A percentile compares a stretch with the other conserved stretches of the same genome.
Evolutionary conservation across 352 stramenopile species (phyloP).

Genomic region (Globisporangium spinosum): DNA sequence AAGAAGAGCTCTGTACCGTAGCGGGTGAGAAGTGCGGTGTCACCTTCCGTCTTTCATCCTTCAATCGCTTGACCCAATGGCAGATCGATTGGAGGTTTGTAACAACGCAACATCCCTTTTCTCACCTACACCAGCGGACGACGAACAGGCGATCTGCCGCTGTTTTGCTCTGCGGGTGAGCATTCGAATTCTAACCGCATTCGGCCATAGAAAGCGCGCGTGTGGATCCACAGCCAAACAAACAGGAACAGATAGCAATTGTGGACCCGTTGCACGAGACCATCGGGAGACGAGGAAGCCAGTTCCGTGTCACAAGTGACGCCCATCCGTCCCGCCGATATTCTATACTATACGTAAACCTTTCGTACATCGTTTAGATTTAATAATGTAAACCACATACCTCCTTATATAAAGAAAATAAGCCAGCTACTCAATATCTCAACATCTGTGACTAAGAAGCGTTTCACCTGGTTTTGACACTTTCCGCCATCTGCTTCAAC

Average conservation of each 20-base stretch:
- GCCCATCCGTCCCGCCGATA: neutral
- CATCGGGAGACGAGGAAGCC: constrained; percentile 4
- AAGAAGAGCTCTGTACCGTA: neutral
- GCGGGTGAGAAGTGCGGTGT: neutral
- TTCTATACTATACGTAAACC: neutral
- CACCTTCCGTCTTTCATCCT: constrained; percentile 3
- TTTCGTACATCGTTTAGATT: too few species aligned
- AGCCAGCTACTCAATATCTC: neutral
- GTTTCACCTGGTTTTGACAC: neutral
- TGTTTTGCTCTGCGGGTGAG: neutral
- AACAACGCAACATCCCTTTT: neutral
- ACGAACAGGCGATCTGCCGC: neutral
- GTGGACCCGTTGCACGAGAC: neutral
- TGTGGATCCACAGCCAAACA: neutral
- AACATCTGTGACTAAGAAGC: neutral
- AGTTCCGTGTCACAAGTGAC: neutral
- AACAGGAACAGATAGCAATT: neutral
- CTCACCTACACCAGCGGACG: neutral
- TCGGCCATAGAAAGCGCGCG: constrained; percentile 1
- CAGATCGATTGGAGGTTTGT: neutral
- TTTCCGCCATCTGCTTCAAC: neutral
- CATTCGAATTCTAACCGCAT: neutral
- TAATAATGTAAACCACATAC: neutral
- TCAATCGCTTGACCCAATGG: neutral
- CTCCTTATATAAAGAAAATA: neutral